A percentile compares a stretch with the other conserved stretches of the same genome.
Evolutionary conservation across 2,329 filamentous ascomycete genomes (phyloP).

Genomic region (Phialemonium atrogriseum): DNA sequence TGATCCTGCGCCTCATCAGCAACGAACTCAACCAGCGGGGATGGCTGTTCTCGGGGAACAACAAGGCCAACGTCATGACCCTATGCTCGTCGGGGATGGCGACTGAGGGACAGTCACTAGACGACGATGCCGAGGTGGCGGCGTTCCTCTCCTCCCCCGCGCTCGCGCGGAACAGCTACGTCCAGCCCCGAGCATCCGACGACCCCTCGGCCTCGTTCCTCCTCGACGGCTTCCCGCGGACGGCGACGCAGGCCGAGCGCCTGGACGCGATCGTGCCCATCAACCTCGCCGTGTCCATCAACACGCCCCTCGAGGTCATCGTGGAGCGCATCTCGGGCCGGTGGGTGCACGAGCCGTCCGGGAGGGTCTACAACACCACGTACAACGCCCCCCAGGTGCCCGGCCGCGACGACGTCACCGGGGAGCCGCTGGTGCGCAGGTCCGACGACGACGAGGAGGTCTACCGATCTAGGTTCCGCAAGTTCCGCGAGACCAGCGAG

Average conservation of each 20-base stretch:
- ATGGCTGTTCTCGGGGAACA: slow-evolving; percentile 57
- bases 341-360: slow-evolving; percentile 88
- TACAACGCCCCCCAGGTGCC: slow-evolving; percentile 79
- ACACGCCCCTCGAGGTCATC: slow-evolving; percentile 80
- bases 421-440: slow-evolving; percentile 74
- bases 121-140: slow-evolving; percentile 26
- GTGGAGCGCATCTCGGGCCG: slow-evolving; percentile 83
- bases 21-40: slow-evolving; percentile 79
- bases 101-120: slow-evolving; percentile 28
- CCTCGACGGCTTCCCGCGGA: slow-evolving; percentile 93
- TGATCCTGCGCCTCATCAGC: slow-evolving; percentile 88
- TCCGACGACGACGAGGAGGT: slow-evolving; percentile 81
- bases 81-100: slow-evolving; percentile 32
- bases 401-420: slow-evolving; percentile 84
- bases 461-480: slow-evolving; percentile 70
- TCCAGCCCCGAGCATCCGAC: slow-evolving; percentile 45
- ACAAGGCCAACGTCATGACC: slow-evolving; percentile 39
- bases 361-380: slow-evolving; percentile 87
- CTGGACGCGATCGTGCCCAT: slow-evolving; percentile 83
- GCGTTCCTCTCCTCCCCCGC: slow-evolving; percentile 31
- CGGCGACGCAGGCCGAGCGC: slow-evolving; percentile 66
- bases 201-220: slow-evolving; percentile 81
- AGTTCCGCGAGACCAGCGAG: slow-evolving; percentile 81
- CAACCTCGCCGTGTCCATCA: slow-evolving; percentile 82
- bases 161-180: slow-evolving; percentile 26